These are phyloP conservation scores for Aegilops umbellulata DNA, from an alignment of 176 grass and related monocot genomes.

Conservation along the genomic window DNA sequence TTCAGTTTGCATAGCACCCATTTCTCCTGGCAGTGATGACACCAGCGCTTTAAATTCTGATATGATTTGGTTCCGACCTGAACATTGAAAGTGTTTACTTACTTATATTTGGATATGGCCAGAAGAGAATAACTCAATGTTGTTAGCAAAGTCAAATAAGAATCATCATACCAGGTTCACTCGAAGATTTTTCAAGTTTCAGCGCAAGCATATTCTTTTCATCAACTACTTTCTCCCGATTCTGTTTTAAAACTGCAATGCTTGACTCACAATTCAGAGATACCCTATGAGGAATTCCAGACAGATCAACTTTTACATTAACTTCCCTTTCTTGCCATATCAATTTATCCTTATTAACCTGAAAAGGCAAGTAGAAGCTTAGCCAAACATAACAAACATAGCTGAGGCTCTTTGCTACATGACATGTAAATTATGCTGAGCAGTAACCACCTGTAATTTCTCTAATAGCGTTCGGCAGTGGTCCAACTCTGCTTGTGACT, in stretches of 20 bases:
- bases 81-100: conserved; percentile 28
- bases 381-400: conserved; percentile 10
- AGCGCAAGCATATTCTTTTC: conserved; percentile 61
- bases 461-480: conserved; percentile 48
- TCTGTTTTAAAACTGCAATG: conserved; percentile 68
- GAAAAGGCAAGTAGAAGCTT: conserved; percentile 38
- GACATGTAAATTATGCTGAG: conserved; percentile 45
- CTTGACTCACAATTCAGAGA: conserved; percentile 58
- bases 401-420: conserved; percentile 9
- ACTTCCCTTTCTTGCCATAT: conserved; percentile 81
- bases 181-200: conserved; percentile 84
- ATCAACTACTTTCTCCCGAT: conserved; percentile 60
- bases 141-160: conserved; percentile 8
- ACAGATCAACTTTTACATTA: conserved; percentile 66
- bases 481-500: conserved; percentile 66
- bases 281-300: conserved; percentile 62
- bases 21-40: conserved; percentile 71
- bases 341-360: conserved; percentile 85
- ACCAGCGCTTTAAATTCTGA: conserved; percentile 73
- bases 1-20: conserved; percentile 79
- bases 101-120: conserved; percentile 1
- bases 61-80: conserved; percentile 91
- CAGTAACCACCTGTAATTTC: conserved; percentile 97
- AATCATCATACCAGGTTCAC: conserved; percentile 80
- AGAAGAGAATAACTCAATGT: conserved; percentile 5